Base-by-base conservation (phyloP, 352 stramenopile species). In the Globisporangium cylindrosporum region DNA sequence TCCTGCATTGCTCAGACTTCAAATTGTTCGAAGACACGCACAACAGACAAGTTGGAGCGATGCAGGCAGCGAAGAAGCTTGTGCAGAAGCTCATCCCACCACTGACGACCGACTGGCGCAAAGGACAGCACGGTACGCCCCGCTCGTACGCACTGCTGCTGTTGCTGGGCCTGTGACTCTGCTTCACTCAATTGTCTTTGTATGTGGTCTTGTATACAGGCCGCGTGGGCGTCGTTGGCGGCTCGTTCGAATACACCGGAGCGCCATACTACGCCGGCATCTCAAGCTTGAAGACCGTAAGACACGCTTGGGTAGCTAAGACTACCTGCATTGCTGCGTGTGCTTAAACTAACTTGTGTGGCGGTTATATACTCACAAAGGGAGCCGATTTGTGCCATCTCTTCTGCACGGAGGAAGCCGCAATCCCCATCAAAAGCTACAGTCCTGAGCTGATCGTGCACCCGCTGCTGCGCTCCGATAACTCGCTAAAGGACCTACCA, bases 401-500 rank as follows among this genome's bases (percentile, higher is more conserved):
- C 15, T 98, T 99, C 67, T 99, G 93, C 71, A 93, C 97, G 4
- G 71, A 95, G 57, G 92, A 98, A 68, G 97, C 97, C 0, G 79
- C 92, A n/a, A 78, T 97, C 24, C 93, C 97, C 4, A 98, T 99
- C 79, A 99, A 99, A 76, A 97, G 86, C 68, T 99, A 99, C 82
- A 98, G 89, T 66, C 96, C 97, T 0, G 97, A 99, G 78, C 84
- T 99, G 24, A 99, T 99, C 77, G 97, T 99, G 20, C 88, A 96
- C 29, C 88, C 88, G 55, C 70, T 93, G 12, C 73, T 96, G 57
- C 80, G 70, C n/a, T 91, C 82, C 12, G 85, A 91, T 34, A 71
- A 68, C 20, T 80, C 78, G 0, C 27, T 83, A 0, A 32, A 62
- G 0, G 22, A 10, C 0, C 53, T 76, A 1, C 0, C 54, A 4